Evolutionary conservation across 352 stramenopile genomes (phyloP).

Genomic region (Pseudoperonospora humuli): DNA sequence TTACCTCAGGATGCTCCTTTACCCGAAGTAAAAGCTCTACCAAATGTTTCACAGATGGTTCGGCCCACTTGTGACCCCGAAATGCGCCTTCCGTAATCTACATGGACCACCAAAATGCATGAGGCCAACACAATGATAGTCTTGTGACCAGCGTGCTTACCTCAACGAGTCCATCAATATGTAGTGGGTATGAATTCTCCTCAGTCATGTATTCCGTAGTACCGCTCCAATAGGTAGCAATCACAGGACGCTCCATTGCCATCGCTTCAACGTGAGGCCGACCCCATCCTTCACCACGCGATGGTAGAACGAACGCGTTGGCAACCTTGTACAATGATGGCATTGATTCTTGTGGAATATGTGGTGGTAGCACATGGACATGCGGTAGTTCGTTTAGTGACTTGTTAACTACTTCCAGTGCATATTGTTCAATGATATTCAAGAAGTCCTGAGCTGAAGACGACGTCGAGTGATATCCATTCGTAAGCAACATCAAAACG

Average conservation of each 20-base stretch:
- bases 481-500: constrained; percentile 81
- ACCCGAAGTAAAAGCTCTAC: constrained; percentile 55
- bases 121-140: not conserved
- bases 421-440: constrained; percentile 48
- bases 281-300: constrained; percentile 90
- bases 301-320: constrained; percentile 85
- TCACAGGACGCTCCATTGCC: constrained; percentile 85
- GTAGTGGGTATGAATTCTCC: constrained; percentile 76
- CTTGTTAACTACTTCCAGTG: constrained; percentile 35
- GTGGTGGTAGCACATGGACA: constrained; percentile 53
- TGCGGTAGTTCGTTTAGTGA: constrained; percentile 39
- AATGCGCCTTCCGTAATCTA: constrained; percentile 79
- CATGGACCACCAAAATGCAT: not conserved
- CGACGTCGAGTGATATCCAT: constrained; percentile 66
- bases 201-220: constrained; percentile 86
- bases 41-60: constrained; percentile 74
- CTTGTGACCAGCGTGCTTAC: constrained; percentile 17
- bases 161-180: constrained; percentile 73
- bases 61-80: constrained; percentile 74
- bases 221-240: constrained; percentile 90
- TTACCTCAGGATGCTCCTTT: constrained; percentile 47
- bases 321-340: constrained; percentile 69
- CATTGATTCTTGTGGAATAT: constrained; percentile 49
- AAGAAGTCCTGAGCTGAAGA: constrained; percentile 44
- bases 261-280: constrained; percentile 91